These are phyloP conservation scores for Proliferodiscus dingleyae DNA, from an alignment of 2,329 filamentous ascomycete genomes.

Conservation along the genomic window DNA sequence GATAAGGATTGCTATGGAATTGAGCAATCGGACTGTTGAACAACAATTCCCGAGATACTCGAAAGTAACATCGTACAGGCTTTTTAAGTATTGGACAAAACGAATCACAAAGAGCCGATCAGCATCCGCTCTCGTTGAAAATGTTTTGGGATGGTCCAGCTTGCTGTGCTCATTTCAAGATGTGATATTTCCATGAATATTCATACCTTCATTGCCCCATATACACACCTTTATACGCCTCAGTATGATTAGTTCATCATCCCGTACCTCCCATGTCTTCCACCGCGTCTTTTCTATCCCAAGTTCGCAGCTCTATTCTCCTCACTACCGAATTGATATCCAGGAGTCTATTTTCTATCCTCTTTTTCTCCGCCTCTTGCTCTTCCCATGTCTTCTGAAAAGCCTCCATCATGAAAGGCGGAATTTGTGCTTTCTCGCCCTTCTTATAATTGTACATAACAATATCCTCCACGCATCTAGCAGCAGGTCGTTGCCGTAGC, in stretches of 20 bases:
- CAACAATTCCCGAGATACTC: no score
- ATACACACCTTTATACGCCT: neutral
- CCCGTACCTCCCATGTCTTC: conserved; percentile 55
- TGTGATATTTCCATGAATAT: no score
- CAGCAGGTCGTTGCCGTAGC: conserved; percentile 64
- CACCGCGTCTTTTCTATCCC: conserved; percentile 66
- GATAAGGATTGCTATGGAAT: no score
- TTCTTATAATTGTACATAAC: conserved; percentile 70
- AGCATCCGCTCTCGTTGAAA: no score
- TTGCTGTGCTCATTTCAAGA: no score
- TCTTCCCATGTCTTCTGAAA: conserved; percentile 54
- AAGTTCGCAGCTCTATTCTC: conserved; percentile 64
- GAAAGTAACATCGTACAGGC: no score
- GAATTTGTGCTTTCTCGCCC: conserved; percentile 52
- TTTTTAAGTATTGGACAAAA: no score
- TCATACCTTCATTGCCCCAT: neutral
- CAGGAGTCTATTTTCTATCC: conserved; percentile 48
- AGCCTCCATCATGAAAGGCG: conserved; percentile 55
- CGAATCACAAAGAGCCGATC: no score
- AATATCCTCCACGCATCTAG: conserved; percentile 71
- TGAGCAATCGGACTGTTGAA: no score
- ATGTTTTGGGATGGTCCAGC: no score
- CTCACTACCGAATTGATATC: conserved; percentile 53
- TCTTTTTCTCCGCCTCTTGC: conserved; percentile 54
- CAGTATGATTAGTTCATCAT: neutral